Conservation (phyloP, 257 asterid genomes). For the Nicotiana attenuata region DNA sequence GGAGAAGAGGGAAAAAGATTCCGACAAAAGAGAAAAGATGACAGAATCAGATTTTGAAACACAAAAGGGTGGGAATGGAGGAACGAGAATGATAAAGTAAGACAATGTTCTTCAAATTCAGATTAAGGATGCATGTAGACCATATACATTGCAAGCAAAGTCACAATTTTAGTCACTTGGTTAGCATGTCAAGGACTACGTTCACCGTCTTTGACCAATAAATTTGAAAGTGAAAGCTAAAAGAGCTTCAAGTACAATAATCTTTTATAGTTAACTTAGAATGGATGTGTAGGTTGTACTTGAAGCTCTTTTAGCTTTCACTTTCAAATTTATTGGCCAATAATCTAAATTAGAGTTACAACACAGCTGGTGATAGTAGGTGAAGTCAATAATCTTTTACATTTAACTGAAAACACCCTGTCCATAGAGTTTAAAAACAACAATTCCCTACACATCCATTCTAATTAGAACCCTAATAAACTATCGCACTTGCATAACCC, state of each 20-base stretch:
- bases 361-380: neutral
- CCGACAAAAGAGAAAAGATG: too few relatives aligned
- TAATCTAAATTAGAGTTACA: too few relatives aligned
- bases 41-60: neutral
- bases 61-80: neutral
- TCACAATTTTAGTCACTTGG: neutral
- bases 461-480: neutral
- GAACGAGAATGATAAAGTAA: neutral
- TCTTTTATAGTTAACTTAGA: too few relatives aligned
- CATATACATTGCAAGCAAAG: neutral
- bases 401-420: neutral
- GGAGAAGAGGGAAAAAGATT: neutral
- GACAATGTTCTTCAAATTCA: neutral
- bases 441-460: neutral
- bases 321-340: neutral
- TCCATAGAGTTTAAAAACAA: neutral
- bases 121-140: neutral
- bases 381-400: neutral
- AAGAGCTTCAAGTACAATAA: neutral
- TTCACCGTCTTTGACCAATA: neutral
- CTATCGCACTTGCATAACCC: neutral
- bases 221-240: neutral
- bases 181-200: neutral
- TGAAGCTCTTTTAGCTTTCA: neutral
- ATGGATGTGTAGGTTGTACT: neutral